Percentiles rank a stretch among this genome's conserved stretches.
These are phyloP conservation scores for Stephania yunnanensis DNA, from an alignment of 164 flowering plant species.

Conservation along the genomic window DNA sequence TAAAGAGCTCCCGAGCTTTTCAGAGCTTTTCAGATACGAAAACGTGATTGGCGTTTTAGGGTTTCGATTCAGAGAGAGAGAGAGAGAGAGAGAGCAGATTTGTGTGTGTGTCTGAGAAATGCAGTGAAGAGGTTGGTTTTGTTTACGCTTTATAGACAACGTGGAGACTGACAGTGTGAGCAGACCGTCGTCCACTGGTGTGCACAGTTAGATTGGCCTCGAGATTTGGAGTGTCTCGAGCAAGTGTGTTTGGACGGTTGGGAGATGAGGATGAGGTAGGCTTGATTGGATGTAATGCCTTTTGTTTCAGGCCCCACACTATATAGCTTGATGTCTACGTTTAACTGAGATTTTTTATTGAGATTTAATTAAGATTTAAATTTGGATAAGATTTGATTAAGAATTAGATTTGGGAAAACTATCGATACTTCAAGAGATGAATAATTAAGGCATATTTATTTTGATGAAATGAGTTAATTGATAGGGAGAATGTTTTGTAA, in stretches of 20 bases:
- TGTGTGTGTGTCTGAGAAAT: not conserved
- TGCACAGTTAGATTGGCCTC: not conserved
- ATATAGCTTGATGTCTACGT: not conserved
- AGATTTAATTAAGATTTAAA: too few species aligned
- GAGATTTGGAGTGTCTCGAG: not conserved
- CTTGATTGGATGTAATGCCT: not conserved
- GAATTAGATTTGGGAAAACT: not conserved
- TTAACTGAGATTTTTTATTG: not conserved
- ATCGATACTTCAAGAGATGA: too few species aligned
- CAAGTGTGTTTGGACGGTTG: not conserved
- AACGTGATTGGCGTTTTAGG: too few species aligned
- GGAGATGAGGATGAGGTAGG: not conserved
- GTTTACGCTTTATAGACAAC: not conserved
- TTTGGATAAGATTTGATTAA: not conserved
- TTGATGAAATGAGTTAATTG: not conserved
- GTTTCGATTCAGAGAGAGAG: slow-evolving; percentile 8
- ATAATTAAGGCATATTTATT: too few species aligned
- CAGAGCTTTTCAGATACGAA: not conserved
- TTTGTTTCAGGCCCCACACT: not conserved
- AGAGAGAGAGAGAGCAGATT: slow-evolving; percentile 14
- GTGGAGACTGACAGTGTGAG: not conserved
- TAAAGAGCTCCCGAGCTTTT: not conserved
- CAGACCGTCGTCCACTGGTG: not conserved
- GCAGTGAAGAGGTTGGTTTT: not conserved
- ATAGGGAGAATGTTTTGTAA: not conserved